Conservation (phyloP, 768 basidiomycete species). For the Kwoniella shandongensis region DNA sequence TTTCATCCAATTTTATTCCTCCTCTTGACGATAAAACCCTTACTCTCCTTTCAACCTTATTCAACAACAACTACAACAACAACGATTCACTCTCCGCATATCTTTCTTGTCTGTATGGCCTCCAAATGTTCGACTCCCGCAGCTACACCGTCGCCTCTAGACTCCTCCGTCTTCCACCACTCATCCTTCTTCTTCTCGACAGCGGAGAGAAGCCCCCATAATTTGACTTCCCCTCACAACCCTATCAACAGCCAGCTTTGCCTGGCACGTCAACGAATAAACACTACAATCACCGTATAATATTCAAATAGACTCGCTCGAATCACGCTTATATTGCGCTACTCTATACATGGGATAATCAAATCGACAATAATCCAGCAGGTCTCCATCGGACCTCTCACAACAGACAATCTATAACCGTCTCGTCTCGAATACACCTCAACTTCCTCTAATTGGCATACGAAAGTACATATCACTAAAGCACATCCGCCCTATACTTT, state of each 20-base stretch:
- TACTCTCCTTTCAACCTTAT: slow-evolving; percentile 1
- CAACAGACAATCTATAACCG: background rate
- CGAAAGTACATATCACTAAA: background rate
- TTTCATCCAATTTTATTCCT: background rate
- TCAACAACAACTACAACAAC: background rate
- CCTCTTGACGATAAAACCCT: background rate
- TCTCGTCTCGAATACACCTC: background rate
- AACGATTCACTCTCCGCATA: background rate
- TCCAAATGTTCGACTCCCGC: slow-evolving; percentile 11
- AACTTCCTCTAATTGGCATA: too few species aligned
- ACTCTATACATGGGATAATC: slow-evolving; percentile 27
- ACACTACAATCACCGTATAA: slow-evolving; percentile 16
- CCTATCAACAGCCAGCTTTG: slow-evolving; percentile 5
- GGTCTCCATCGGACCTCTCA: background rate
- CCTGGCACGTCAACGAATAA: background rate
- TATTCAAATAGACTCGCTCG: too few species aligned
- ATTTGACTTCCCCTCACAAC: slow-evolving; percentile 31
- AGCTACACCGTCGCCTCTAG: slow-evolving; percentile 34
- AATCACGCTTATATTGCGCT: too few species aligned
- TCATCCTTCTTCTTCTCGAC: slow-evolving; percentile 47
- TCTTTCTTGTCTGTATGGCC: background rate
- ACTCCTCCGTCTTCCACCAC: slow-evolving; percentile 46
- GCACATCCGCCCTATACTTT: background rate
- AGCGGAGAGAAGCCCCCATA: slow-evolving; percentile 53
- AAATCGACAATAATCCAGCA: background rate